These are phyloP conservation scores for Cystobasidium sp. DNA, from an alignment of 1,284 basidiomycete species.

Conservation along the genomic window DNA sequence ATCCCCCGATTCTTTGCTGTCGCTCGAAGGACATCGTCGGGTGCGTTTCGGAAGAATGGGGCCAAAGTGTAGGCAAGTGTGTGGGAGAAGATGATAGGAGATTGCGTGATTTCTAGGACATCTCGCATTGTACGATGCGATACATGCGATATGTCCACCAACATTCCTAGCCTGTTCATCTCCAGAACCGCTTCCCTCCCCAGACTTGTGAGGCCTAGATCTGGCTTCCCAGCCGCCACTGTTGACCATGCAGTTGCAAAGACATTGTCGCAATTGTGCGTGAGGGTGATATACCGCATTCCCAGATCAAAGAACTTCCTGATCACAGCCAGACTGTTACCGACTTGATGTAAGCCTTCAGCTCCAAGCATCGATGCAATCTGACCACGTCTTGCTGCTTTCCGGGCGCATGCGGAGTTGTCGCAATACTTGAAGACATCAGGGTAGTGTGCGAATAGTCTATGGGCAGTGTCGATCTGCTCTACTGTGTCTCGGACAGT, in stretches of 20 bases:
- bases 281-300: constrained; percentile 80
- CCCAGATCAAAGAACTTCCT: constrained; percentile 79
- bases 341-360: constrained; percentile 87
- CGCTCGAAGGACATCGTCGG: constrained; percentile 21
- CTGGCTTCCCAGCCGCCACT: constrained; percentile 60
- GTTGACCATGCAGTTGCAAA: constrained; percentile 82
- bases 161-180: constrained; percentile 85
- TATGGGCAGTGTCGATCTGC: constrained; percentile 81
- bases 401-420: constrained; percentile 66
- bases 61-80: constrained; percentile 46
- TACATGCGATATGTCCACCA: constrained; percentile 50
- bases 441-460: constrained; percentile 76
- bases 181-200: constrained; percentile 75
- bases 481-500: constrained; percentile 63
- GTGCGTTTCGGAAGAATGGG: constrained; percentile 12
- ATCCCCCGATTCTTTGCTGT: constrained; percentile 10
- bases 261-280: constrained; percentile 81
- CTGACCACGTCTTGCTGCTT: constrained; percentile 69
- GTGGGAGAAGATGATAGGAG: constrained; percentile 33
- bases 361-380: constrained; percentile 83
- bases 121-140: constrained; percentile 51
- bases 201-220: constrained; percentile 72
- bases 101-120: constrained; percentile 44
- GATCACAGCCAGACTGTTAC: constrained; percentile 79
- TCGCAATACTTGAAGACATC: constrained; percentile 72